Evolutionary conservation across 352 stramenopile genomes (phyloP), one percentile per base, ranked within the genome.

Genomic region (Pythium volutum): DNA sequence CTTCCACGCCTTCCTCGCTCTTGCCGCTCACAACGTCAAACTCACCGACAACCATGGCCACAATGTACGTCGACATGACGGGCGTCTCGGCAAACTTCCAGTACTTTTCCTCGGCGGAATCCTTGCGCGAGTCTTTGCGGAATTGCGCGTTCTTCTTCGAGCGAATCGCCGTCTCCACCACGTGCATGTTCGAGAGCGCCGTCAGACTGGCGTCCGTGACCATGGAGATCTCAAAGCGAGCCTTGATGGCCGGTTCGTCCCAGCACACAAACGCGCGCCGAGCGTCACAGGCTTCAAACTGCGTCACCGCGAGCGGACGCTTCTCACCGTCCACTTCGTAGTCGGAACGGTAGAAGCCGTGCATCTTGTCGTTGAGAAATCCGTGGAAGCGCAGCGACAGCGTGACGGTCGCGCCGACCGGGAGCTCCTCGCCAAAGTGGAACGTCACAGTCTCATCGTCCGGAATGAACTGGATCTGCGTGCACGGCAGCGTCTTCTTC

Each of bases 41-140:
- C 77, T 99, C 93, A 46, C 96, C 95, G n/a, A 99, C 84, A 55
- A 93, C 82, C 67, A 96, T 98, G 1, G 95, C 96, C 25, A 99
- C 75, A 1, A 99, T 76, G 80, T 99, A 99, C 22, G 95, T 98
- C 50, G 87, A 98, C 97, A 99, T 99, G 60, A 97, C 81, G 0
- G 96, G 96, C 26, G 95, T 97, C 64, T 97, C 86, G n/a, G 91
- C 76, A 69, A 97, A 98, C 42, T 81, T 84, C 80, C 82, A 93
- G 14, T 84, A 50, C 62, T 91, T 91, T 59, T 91, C 81, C 31
- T 68, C 71, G 2, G 62, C 48, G 7, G 64, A 46, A 43, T 85
- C 71, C n/a, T 59, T 71, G 42, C 79, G 75, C 33, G 79, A 70
- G 10, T 72, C 66, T 46, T 73, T 61, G 18, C 79, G 75, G 34